These are phyloP conservation scores for Blepharisma japonicum DNA, from an alignment of 73 alveolate species.

Conservation along the genomic window DNA sequence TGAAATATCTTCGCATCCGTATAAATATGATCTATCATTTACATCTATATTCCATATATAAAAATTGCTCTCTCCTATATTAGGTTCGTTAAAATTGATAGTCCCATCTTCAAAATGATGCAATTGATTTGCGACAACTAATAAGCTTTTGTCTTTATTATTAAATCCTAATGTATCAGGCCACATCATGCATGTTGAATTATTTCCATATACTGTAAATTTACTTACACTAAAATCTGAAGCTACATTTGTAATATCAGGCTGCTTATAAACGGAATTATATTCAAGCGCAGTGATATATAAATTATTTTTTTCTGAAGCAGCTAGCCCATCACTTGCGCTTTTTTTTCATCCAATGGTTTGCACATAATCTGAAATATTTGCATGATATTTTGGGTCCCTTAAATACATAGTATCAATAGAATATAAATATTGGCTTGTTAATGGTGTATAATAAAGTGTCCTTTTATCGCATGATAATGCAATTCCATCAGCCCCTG, in stretches of 20 bases:
- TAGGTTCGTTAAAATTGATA: conserved; percentile 54
- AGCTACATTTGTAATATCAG: too few species aligned
- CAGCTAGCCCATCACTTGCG: conserved; percentile 66
- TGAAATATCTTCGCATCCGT: conserved; percentile 46
- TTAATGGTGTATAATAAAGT: conserved; percentile 57
- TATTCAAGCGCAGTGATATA: conserved; percentile 64
- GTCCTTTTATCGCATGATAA: conserved; percentile 56
- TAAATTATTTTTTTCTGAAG: conserved; percentile 45
- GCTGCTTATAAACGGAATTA: too few species aligned
- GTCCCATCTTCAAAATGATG: conserved; percentile 12
- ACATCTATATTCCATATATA: conserved; percentile 38
- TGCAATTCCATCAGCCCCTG: conserved; percentile 71
- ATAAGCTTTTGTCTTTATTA: conserved; percentile 39
- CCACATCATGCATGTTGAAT: conserved; percentile 39
- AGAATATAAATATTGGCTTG: conserved; percentile 61
- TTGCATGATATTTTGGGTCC: conserved; percentile 18
- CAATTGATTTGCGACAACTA: conserved; percentile 33
- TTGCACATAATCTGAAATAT: conserved; percentile 27
- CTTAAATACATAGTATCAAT: conserved; percentile 43
- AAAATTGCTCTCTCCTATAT: conserved; percentile 52
- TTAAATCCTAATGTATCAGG: conserved; percentile 59
- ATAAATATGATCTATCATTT: conserved; percentile 55
- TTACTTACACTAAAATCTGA: too few species aligned
- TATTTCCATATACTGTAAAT: too few species aligned
- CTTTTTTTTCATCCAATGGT: conserved; percentile 51